Conservation (phyloP, 1,284 basidiomycete species). For the Hypsizygus ulmarius region DNA sequence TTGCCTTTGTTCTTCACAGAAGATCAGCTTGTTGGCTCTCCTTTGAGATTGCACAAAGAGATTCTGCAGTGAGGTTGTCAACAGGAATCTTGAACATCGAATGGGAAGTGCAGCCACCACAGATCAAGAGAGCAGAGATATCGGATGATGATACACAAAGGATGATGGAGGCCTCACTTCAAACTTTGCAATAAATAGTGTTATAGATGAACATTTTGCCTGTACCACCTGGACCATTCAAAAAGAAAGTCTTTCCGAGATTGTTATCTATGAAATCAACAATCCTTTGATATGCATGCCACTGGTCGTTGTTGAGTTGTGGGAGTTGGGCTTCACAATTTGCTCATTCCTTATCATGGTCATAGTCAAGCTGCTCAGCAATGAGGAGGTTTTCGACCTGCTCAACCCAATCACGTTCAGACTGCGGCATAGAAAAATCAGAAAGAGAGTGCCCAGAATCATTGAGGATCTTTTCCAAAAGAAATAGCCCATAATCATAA, state of each 20-base stretch:
- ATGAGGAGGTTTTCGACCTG: constrained; percentile 33
- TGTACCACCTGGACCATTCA: constrained; percentile 45
- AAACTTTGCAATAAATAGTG: constrained; percentile 32
- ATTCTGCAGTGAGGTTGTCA: constrained; percentile 26
- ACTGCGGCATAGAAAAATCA: constrained; percentile 28
- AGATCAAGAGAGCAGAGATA: constrained; percentile 41
- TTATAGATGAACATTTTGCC: constrained; percentile 51
- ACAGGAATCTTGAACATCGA: constrained; percentile 45
- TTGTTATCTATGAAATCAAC: constrained; percentile 26
- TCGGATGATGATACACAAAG: constrained; percentile 47
- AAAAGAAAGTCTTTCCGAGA: constrained; percentile 36
- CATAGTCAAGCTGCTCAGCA: constrained; percentile 36
- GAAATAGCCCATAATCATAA: constrained; percentile 32
- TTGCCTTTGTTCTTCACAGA: constrained; percentile 23
- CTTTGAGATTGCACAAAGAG: constrained; percentile 32
- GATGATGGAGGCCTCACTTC: no score
- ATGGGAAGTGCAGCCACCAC: constrained; percentile 41
- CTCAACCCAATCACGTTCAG: constrained; percentile 26
- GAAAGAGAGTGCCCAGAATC: constrained; percentile 22
- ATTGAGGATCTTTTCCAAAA: constrained; percentile 25
- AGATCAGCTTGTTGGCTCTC: constrained; percentile 26
- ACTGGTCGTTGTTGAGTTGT: no score
- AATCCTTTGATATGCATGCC: no score
- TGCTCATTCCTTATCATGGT: constrained; percentile 19
- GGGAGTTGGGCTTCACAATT: constrained; percentile 11